Conservation (phyloP, 768 basidiomycete species). For the Boletus barrowsii region DNA sequence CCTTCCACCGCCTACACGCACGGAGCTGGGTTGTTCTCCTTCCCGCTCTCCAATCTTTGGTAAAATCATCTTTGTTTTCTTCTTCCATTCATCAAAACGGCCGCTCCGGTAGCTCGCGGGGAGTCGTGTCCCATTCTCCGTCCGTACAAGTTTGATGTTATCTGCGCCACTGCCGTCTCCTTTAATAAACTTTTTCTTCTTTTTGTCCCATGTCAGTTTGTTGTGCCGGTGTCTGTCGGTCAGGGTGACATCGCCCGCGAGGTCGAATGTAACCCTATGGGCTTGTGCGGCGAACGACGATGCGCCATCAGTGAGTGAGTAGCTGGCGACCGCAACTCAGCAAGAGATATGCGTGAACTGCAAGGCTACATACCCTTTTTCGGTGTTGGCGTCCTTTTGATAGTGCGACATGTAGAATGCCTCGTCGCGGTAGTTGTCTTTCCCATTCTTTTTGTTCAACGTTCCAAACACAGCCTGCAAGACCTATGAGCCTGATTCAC, state of each 20-base stretch:
- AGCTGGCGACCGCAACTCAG: slow-evolving; percentile 43
- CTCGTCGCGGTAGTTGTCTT: slow-evolving; percentile 64
- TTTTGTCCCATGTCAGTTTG: slow-evolving; percentile 86
- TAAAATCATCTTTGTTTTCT: slow-evolving; percentile 66
- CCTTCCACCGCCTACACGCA: slow-evolving; percentile 41
- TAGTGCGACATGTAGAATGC: slow-evolving; percentile 92
- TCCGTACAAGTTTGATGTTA: slow-evolving; percentile 90
- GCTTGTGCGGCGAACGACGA: slow-evolving; percentile 86
- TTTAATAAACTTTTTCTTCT: slow-evolving; percentile 91
- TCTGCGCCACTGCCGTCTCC: slow-evolving; percentile 85
- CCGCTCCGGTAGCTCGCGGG: slow-evolving; percentile 93
- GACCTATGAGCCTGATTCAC: slow-evolving; percentile 4
- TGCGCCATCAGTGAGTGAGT: slow-evolving; percentile 85
- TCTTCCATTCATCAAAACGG: slow-evolving; percentile 93
- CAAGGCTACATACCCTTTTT: slow-evolving; percentile 72
- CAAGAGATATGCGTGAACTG: not conserved
- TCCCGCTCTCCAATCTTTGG: slow-evolving; percentile 86
- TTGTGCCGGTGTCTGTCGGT: slow-evolving; percentile 55
- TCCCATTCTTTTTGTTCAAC: slow-evolving; percentile 40
- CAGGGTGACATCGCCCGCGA: slow-evolving; percentile 66
- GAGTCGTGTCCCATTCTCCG: slow-evolving; percentile 87
- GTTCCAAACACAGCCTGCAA: slow-evolving; percentile 65
- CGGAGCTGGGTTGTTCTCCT: slow-evolving; percentile 36
- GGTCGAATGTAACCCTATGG: slow-evolving; percentile 73
- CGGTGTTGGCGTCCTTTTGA: slow-evolving; percentile 81